A percentile compares a stretch with the other conserved stretches of the same genome.
phyloP scores from a whole-genome alignment of 768 basidiomycete genomes.

The Boletus pseudo-olivaceus region DNA sequence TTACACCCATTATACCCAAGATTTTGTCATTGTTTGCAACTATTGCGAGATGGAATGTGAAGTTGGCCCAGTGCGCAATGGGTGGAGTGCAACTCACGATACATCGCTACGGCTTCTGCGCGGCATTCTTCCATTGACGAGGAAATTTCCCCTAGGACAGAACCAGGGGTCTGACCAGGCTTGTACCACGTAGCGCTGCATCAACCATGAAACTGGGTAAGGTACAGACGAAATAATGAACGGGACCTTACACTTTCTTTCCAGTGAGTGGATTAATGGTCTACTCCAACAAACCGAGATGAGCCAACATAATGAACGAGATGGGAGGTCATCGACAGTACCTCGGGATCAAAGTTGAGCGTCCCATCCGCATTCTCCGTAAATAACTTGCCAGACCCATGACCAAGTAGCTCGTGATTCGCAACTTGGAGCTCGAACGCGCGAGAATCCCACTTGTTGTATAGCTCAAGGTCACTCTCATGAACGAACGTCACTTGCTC shows the following conservation, averaged over 20 bases:
- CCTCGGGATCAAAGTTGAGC: constrained; percentile 75
- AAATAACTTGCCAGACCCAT: constrained; percentile 82
- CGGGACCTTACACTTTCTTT: constrained; percentile 54
- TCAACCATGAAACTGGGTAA: not conserved
- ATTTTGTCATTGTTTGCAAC: constrained; percentile 76
- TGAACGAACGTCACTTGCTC: constrained; percentile 82
- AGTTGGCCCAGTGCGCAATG: not conserved
- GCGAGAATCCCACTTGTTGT: constrained; percentile 72
- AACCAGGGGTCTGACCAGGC: constrained; percentile 77
- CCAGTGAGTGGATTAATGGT: constrained; percentile 81
- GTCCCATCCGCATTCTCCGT: constrained; percentile 71
- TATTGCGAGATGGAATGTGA: constrained; percentile 22
- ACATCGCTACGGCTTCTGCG: constrained; percentile 85
- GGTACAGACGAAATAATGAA: not conserved
- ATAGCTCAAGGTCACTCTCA: constrained; percentile 69
- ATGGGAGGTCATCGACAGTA: constrained; percentile 36
- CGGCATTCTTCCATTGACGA: constrained; percentile 92
- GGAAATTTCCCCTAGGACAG: constrained; percentile 82
- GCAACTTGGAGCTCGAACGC: constrained; percentile 89
- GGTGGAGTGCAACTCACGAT: constrained; percentile 45
- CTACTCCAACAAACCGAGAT: constrained; percentile 34
- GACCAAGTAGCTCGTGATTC: constrained; percentile 84
- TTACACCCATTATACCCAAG: constrained; percentile 74
- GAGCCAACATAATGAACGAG: not conserved
- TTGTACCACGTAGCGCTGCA: constrained; percentile 81